Base-by-base conservation (phyloP, 305 asterid species). In the Coffea humblotiana region DNA sequence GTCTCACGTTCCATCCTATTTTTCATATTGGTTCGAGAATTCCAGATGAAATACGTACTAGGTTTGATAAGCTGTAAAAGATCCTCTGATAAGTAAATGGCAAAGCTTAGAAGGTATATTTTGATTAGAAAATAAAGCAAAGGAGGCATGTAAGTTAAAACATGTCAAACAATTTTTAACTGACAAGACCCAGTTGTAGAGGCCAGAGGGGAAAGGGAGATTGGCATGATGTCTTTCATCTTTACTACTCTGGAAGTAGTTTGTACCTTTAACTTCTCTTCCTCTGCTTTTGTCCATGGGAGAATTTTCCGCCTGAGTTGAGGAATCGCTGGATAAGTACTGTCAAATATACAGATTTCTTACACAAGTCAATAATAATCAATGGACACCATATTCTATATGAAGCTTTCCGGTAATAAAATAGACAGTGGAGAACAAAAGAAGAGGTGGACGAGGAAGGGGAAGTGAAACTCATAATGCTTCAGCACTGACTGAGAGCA, bases 281-380 rank as follows among this genome's bases (percentile, higher is more conserved):
- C 98, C 85, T 94, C 98, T 83, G 13, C 85, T 56, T 73, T 83
- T 45, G 96, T 92, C 98, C 98, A 94, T 5, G 82, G 89, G 77
- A 80, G 47, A 78, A 80, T 80, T 85, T 82, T 88, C 83, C 91
- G 87, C 83, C 90, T 90, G 83, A 43, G 10, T 74, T 66, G 86
- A 82, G 89, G 87, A 83, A 74, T 73, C 74, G 83, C 87, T 37
- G 88, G 88, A 79, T 60, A 69, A 29, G 81, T 71, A 76, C 98
- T 94, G 97, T 91, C 64, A 84, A 72, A 58, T 81, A 83, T 75
- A 82, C 79, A 71, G 85, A 51, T 77, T 79, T 70, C 63, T 60
- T 61, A 37, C 66, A 69, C n/a, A 63, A 32, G 52, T 48, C 71
- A 75, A 23, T 47, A 35, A 54, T 80, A 25, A 68, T 72, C 40